phyloP scores from a whole-genome alignment of 257 asterid genomes.

The Plantago major region DNA sequence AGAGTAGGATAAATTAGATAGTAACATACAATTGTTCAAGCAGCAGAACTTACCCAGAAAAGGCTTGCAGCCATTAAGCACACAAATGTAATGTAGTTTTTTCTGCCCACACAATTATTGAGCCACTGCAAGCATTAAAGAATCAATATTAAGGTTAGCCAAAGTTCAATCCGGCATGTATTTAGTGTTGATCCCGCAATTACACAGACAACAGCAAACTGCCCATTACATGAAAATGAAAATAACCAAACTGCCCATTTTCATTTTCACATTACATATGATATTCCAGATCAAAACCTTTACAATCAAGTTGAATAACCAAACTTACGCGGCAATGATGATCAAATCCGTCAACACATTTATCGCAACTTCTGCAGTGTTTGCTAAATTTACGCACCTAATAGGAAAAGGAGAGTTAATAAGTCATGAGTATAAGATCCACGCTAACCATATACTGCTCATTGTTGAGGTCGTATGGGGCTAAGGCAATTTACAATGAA shows the following conservation, averaged over 20 bases:
- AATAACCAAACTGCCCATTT: no score
- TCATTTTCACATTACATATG: neutral
- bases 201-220: constrained; percentile 1
- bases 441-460: neutral
- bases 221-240: neutral
- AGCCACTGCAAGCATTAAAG: constrained; percentile 69
- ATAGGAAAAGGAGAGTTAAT: constrained; percentile 17
- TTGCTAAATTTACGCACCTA: constrained; percentile 91
- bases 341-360: constrained; percentile 98
- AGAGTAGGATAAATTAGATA: constrained; percentile 1
- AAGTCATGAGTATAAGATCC: neutral
- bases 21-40: constrained; percentile 8
- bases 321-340: constrained; percentile 96
- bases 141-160: constrained; percentile 18
- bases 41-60: constrained; percentile 64
- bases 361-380: constrained; percentile 98
- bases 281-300: neutral
- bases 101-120: constrained; percentile 93
- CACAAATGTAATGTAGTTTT: constrained; percentile 73
- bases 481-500: neutral
- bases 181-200: neutral
- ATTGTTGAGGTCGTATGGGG: neutral
- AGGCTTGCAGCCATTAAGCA: constrained; percentile 93
- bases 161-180: constrained; percentile 15
- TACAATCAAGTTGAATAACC: constrained; percentile 14